Base-by-base conservation (phyloP, 139 green algal genomes). In the Tetraselmis chui region DNA sequence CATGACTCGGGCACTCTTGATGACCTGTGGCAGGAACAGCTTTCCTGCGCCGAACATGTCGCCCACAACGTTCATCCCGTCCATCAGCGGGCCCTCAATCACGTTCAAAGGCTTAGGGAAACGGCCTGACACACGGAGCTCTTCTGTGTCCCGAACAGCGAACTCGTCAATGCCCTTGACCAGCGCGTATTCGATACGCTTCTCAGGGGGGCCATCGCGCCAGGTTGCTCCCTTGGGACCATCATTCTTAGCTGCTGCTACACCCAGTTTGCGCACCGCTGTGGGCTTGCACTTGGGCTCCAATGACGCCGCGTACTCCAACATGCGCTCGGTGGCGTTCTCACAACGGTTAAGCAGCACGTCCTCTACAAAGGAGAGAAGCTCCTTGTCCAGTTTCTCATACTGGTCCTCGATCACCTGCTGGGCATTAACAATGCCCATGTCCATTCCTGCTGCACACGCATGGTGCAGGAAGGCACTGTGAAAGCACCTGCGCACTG, bases 21-120 rank as follows among this genome's bases (percentile, higher is more conserved):
- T 99, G 23, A 99, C 96, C 91, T 98, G 94, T 0, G 96, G 96
- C 84, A 99, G 87, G 87, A 99, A 99, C 94, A 99, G 98, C 91
- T 99, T 98, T 78, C 96, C 96, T 18, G 96, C 93, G 31, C 96
- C 96, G 79, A 99, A 99, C 25, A 99, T 88, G 89, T 99, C 96
- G 29, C 96, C 96, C 24, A 99, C 96, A 0, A 98, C 92, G 78
- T 99, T 99, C 96, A 99, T 99, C 86, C 96, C 96, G 77, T 97
- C 95, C 96, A 99, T 99, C 11, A 99, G 91, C 0, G 96, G 96
- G 0, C 94, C 94, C 91, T 99, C 96, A 81, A 99, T 99, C 77
- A 99, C 96, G 24, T 96, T 83, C 29, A 99, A 88, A 22, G 96
- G 94, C 77, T 89, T 87, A 0, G 84, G 81, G 82, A 97, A 99